These are phyloP conservation scores for Lactifluus subvellereus DNA, from an alignment of 768 basidiomycete genomes.

Conservation along the genomic window DNA sequence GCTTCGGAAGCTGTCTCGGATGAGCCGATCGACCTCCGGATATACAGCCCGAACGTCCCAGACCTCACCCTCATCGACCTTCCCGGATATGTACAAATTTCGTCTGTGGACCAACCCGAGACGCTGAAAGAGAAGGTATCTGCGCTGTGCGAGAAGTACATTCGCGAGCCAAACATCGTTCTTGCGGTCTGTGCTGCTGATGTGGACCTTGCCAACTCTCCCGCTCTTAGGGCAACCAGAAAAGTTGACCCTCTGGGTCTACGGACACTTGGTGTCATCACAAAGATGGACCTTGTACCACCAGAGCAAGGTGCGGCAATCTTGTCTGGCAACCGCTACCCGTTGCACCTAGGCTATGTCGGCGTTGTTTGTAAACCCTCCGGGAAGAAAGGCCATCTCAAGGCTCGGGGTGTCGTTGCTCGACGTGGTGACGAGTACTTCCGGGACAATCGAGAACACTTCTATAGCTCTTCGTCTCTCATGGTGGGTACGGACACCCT, in stretches of 20 bases:
- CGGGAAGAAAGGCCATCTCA: conserved; percentile 47
- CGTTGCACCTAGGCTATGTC: conserved; percentile 95
- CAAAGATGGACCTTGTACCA: conserved; percentile 97
- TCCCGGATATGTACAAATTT: conserved; percentile 94
- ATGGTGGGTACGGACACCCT: conserved; percentile 93
- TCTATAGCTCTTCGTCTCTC: conserved; percentile 54
- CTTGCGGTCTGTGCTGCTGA: conserved; percentile 98
- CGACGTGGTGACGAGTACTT: conserved; percentile 68
- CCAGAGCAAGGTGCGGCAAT: conserved; percentile 79
- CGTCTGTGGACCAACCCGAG: conserved; percentile 94
- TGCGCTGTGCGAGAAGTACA: conserved; percentile 88
- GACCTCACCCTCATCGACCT: conserved; percentile 97
- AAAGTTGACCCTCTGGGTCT: conserved; percentile 92
- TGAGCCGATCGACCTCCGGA: conserved; percentile 93
- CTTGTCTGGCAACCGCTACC: conserved; percentile 85
- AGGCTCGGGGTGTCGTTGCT: conserved; percentile 44
- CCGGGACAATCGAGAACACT: conserved; percentile 52
- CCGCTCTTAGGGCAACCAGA: conserved; percentile 87
- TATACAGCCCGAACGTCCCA: conserved; percentile 93
- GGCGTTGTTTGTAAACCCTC: conserved; percentile 88
- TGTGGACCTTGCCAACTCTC: conserved; percentile 97
- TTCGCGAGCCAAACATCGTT: conserved; percentile 99
- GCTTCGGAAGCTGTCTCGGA: conserved; percentile 86
- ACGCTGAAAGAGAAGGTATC: conserved; percentile 90
- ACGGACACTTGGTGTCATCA: conserved; percentile 94